Conservation (phyloP, 1,139 yeast species). For the Hansenula sp. region DNA sequence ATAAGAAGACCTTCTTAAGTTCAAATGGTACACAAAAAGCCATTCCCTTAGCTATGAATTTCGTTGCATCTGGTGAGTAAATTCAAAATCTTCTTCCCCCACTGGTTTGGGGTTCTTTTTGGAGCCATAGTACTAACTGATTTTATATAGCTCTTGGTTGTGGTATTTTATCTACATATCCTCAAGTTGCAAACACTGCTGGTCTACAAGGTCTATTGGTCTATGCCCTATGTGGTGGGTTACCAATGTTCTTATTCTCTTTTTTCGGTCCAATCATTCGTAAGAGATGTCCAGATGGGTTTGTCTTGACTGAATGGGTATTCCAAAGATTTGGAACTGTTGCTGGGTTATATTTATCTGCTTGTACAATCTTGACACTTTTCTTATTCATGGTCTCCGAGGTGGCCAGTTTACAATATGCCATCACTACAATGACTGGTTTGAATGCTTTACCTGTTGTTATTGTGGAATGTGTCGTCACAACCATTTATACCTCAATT, state of each 20-base stretch:
- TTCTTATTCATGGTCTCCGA: conserved; percentile 88
- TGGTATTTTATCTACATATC: conserved; percentile 81
- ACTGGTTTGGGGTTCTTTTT: too few species aligned
- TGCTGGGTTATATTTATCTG: conserved; percentile 71
- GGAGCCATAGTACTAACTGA: too few species aligned
- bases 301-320: conserved; percentile 94
- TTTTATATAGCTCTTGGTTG: conserved; percentile 71
- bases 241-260: conserved; percentile 83
- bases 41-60: conserved; percentile 77
- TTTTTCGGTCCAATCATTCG: conserved; percentile 79
- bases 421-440: conserved; percentile 75
- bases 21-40: conserved; percentile 81
- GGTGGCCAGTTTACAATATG: conserved; percentile 72
- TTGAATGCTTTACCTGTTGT: conserved; percentile 77
- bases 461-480: conserved; percentile 83
- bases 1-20: conserved; percentile 53
- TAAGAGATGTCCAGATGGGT: conserved; percentile 81
- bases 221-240: conserved; percentile 75
- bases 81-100: too few species aligned
- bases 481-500: conserved; percentile 79
- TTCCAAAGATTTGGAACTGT: conserved; percentile 71
- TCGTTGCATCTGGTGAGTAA: conserved; percentile 83
- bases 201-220: conserved; percentile 88
- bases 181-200: conserved; percentile 80
- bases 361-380: conserved; percentile 81